phyloP scores from a whole-genome alignment of 352 stramenopile species.

The Thalassiosira mediterranea region DNA sequence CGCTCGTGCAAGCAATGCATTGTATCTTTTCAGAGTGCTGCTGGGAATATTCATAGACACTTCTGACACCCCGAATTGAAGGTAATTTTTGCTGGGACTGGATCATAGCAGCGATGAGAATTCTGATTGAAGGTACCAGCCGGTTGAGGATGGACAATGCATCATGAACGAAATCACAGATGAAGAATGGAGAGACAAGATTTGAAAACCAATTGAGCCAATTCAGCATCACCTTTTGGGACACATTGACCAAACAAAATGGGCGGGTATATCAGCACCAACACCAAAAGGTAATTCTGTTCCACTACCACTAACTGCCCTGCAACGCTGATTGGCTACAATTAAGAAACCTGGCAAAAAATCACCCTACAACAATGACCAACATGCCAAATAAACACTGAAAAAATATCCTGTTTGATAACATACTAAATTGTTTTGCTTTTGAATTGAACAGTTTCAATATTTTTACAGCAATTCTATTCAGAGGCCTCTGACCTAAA shows the following conservation, averaged over 20 bases:
- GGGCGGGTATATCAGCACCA: neutral
- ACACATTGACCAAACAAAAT: neutral
- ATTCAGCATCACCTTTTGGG: neutral
- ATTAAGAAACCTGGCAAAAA: neutral
- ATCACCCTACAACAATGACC: too few relatives aligned
- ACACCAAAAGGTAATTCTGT: neutral
- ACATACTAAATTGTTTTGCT: neutral
- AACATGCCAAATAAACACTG: neutral
- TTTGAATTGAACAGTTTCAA: too few relatives aligned
- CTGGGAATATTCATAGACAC: too few relatives aligned
- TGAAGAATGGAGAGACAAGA: neutral
- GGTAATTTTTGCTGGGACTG: too few relatives aligned
- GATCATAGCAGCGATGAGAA: too few relatives aligned
- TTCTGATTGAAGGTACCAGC: too few relatives aligned
- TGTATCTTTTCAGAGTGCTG: too few relatives aligned
- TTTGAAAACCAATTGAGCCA: neutral
- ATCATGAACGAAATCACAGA: neutral
- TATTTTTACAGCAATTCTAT: too few relatives aligned
- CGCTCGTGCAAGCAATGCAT: too few relatives aligned
- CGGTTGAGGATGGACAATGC: neutral
- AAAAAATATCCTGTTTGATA: conserved; percentile 1
- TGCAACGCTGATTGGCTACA: neutral
- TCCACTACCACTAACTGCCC: neutral
- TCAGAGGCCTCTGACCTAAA: too few relatives aligned
- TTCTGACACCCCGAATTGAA: too few relatives aligned